Conservation (phyloP, 2,329 filamentous ascomycete species). For the Cryphonectria naterciae region DNA sequence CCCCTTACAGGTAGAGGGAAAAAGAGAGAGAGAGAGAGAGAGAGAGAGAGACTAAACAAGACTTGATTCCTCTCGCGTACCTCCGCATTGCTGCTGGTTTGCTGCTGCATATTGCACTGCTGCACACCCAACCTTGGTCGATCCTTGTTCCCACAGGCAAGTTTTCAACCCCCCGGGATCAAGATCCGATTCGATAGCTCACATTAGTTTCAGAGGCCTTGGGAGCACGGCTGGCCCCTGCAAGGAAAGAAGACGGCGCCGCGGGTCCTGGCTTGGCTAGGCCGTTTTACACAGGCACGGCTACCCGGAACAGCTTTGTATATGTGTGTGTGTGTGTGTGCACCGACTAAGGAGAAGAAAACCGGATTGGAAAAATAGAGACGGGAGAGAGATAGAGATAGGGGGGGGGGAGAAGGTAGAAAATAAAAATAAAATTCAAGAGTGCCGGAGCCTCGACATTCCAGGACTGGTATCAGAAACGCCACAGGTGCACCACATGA, state of each 20-base stretch:
- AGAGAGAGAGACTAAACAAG: no score
- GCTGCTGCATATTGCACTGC: no score
- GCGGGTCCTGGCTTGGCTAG: neutral
- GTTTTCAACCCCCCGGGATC: neutral
- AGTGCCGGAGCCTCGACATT: neutral
- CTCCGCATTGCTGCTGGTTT: neutral
- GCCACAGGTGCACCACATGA: neutral
- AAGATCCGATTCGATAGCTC: slow-evolving; percentile 29
- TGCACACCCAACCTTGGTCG: neutral
- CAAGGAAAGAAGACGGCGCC: neutral
- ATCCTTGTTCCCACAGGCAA: slow-evolving; percentile 3
- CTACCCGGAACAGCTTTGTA: neutral
- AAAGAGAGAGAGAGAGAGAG: no score
- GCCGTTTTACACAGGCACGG: slow-evolving; percentile 9
- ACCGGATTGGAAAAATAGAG: neutral
- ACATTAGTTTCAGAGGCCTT: slow-evolving; percentile 18
- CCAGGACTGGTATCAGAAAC: neutral
- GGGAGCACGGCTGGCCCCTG: slow-evolving; percentile 13
- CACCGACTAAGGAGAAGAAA: no score
- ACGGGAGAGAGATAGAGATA: neutral
- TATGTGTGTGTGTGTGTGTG: neutral
- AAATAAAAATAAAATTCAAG: neutral
- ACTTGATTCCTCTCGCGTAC: neutral
- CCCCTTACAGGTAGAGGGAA: neutral
- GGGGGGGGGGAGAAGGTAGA: neutral